Percentiles rank a stretch among this genome's conserved stretches.
Conservation (phyloP, 345 rosid genomes). For the Stellera chamaejasme region DNA sequence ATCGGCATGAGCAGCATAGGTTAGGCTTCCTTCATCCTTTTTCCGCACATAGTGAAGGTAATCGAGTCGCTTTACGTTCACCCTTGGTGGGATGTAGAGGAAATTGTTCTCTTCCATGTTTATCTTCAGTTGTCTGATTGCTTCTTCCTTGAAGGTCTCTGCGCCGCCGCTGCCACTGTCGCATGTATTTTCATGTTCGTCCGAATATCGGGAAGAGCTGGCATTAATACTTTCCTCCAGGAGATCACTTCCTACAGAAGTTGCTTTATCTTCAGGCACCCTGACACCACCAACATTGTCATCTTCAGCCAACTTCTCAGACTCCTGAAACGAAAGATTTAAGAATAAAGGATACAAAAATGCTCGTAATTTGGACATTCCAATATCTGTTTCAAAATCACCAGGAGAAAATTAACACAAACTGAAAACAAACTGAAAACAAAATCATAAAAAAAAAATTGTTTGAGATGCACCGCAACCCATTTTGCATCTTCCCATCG, state of each 20-base stretch:
- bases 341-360: too few species aligned
- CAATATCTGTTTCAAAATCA: too few species aligned
- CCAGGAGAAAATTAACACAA: too few species aligned
- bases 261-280: slow-evolving; percentile 2
- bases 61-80: slow-evolving; percentile 41
- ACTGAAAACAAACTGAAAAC: too few species aligned
- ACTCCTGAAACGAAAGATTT: too few species aligned
- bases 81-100: slow-evolving; percentile 64
- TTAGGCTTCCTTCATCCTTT: slow-evolving; percentile 40
- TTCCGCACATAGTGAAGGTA: slow-evolving; percentile 64
- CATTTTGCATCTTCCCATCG: too few species aligned
- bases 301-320: too few species aligned
- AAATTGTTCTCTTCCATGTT: slow-evolving; percentile 73
- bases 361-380: too few species aligned
- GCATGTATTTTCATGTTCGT: slow-evolving; percentile 12
- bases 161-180: slow-evolving; percentile 1
- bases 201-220: slow-evolving; percentile 14
- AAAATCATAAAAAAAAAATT: too few species aligned
- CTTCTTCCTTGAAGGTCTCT: slow-evolving; percentile 18
- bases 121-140: slow-evolving; percentile 35
- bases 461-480: too few species aligned
- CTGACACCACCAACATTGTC: too few species aligned
- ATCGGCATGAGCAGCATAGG: slow-evolving; percentile 69
- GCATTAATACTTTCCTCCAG: slow-evolving; percentile 3
- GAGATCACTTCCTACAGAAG: slow-evolving; percentile 2